Conservation (phyloP, 2,329 filamentous ascomycete species). For the Nigrospora oryzae region DNA sequence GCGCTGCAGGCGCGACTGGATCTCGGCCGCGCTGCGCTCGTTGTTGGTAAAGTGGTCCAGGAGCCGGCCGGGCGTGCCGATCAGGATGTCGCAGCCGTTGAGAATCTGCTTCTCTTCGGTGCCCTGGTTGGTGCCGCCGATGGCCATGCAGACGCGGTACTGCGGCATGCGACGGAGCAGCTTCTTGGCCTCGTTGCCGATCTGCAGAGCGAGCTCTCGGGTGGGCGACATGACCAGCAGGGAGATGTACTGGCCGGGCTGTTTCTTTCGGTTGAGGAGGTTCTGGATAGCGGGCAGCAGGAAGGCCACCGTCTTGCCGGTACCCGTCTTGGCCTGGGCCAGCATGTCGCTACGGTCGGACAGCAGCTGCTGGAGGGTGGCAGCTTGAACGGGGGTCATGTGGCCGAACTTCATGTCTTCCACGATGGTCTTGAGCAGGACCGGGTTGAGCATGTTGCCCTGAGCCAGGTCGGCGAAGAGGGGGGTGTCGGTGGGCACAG, state of each 20-base stretch:
- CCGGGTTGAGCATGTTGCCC: conserved; percentile 46
- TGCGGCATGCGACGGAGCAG: conserved; percentile 48
- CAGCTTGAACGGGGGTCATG: conserved; percentile 89
- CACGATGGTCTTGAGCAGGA: conserved; percentile 61
- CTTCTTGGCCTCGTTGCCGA: conserved; percentile 68
- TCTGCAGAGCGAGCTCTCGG: conserved; percentile 73
- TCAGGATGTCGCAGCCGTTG: conserved; percentile 67
- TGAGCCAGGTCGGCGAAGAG: conserved; percentile 35
- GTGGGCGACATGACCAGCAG: conserved; percentile 72
- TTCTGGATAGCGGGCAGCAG: conserved; percentile 65
- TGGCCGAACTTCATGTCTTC: conserved; percentile 64
- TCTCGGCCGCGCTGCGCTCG: conserved; percentile 43
- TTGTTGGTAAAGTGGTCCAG: conserved; percentile 72
- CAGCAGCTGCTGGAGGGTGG: conserved; percentile 74
- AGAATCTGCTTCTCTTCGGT: conserved; percentile 64
- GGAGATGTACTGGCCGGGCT: conserved; percentile 37
- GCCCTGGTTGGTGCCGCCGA: conserved; percentile 71
- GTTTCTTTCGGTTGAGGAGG: conserved; percentile 37
- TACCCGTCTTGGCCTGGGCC: conserved; percentile 93
- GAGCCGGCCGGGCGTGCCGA: conserved; percentile 73
- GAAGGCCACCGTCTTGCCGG: conserved; percentile 93
- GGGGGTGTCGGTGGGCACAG: not conserved
- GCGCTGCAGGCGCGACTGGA: conserved; percentile 55
- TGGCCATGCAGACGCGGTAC: conserved; percentile 70
- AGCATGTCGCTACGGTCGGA: conserved; percentile 65